A percentile compares a stretch with the other conserved stretches of the same genome.
These are phyloP conservation scores for Metroxylon sagu DNA, from an alignment of 176 grass and related monocot genomes.

Conservation along the genomic window DNA sequence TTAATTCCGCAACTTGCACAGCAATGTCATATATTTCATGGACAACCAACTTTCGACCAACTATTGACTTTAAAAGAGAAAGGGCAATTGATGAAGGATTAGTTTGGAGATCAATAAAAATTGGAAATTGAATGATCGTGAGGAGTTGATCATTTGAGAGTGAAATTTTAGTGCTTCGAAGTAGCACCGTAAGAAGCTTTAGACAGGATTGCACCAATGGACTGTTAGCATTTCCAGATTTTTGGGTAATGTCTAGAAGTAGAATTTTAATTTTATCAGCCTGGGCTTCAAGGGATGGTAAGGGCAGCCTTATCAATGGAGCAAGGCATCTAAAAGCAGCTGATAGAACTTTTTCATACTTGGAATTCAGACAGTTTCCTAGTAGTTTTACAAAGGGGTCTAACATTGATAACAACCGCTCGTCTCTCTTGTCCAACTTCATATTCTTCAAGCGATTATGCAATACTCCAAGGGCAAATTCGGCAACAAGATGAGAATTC, in stretches of 20 bases:
- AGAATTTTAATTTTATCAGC: conserved; percentile 65
- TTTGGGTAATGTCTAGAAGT: conserved; percentile 76
- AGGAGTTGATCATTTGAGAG: conserved; percentile 70
- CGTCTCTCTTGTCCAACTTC: conserved; percentile 59
- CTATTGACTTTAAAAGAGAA: conserved; percentile 80
- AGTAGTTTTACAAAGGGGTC: conserved; percentile 81
- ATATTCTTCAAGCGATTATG: conserved; percentile 67
- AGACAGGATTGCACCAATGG: conserved; percentile 73
- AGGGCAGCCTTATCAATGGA: conserved; percentile 64
- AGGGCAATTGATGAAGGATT: conserved; percentile 78
- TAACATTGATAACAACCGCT: conserved; percentile 60
- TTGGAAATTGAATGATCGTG: conserved; percentile 63
- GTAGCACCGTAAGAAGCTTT: conserved; percentile 65
- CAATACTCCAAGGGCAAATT: conserved; percentile 72
- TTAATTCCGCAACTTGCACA: conserved; percentile 70
- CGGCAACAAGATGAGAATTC: conserved; percentile 64
- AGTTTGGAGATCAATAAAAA: conserved; percentile 89
- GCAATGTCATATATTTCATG: conserved; percentile 94
- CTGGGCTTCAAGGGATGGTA: conserved; percentile 65
- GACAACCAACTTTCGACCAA: conserved; percentile 65
- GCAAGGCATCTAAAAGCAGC: conserved; percentile 70
- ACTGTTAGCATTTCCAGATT: conserved; percentile 58
- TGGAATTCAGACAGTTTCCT: conserved; percentile 64
- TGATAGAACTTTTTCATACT: conserved; percentile 73
- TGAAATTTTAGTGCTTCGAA: conserved; percentile 63